Conservation (phyloP, 2,329 filamentous ascomycete genomes). For the Ophiobolus disseminans region DNA sequence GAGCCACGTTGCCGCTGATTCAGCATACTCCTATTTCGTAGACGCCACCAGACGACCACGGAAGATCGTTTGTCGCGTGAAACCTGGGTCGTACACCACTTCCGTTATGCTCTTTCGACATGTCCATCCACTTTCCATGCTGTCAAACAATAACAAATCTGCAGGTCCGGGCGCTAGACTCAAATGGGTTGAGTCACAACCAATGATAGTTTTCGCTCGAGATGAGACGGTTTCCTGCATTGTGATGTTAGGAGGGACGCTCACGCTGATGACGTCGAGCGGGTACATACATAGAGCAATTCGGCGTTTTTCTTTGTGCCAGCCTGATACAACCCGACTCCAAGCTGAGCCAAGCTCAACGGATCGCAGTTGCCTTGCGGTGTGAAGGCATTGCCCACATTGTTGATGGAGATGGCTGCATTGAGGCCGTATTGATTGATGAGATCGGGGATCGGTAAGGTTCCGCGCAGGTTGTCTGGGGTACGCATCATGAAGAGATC, state of each 20-base stretch:
- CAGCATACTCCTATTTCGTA: background rate
- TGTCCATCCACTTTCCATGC: constrained; percentile 48
- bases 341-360: constrained; percentile 56
- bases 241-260: constrained; percentile 18
- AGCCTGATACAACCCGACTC: constrained; percentile 72
- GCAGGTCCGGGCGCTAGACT: constrained; percentile 45
- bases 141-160: constrained; percentile 54
- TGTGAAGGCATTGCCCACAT: constrained; percentile 77
- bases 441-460: constrained; percentile 66
- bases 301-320: constrained; percentile 67
- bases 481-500: constrained; percentile 75
- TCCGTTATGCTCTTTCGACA: constrained; percentile 52
- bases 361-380: constrained; percentile 73
- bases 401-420: constrained; percentile 71
- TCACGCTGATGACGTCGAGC: constrained; percentile 2
- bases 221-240: constrained; percentile 58
- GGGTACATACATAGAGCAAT: constrained; percentile 61
- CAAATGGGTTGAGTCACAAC: constrained; percentile 36
- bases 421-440: constrained; percentile 65
- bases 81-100: constrained; percentile 55
- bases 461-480: constrained; percentile 60
- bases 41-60: constrained; percentile 29
- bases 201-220: constrained; percentile 54
- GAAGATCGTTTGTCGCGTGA: constrained; percentile 39
- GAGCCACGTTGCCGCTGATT: no score